These are phyloP conservation scores for Plasmodium yoelii DNA, from an alignment of 169 alveolate genomes.

Conservation along the genomic window DNA sequence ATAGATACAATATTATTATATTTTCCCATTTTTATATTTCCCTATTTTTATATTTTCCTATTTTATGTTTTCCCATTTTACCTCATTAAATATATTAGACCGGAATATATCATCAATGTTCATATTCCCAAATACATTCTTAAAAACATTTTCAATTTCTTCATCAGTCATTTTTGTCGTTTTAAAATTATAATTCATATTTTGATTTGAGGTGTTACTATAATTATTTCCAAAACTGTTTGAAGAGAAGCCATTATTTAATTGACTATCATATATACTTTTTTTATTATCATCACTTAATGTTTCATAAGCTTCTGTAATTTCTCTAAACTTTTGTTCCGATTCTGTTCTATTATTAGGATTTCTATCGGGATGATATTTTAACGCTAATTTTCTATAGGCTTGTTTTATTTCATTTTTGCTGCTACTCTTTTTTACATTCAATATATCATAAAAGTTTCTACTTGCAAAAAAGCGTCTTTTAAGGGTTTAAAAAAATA, in stretches of 20 bases:
- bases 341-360: constrained; percentile 88
- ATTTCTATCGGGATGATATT: constrained; percentile 97
- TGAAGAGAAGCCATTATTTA: constrained; percentile 59
- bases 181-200: constrained; percentile 29
- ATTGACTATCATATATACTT: constrained; percentile 90
- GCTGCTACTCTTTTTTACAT: constrained; percentile 81
- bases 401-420: constrained; percentile 94
- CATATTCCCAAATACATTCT: constrained; percentile 68
- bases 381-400: constrained; percentile 92
- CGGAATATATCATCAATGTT: constrained; percentile 54
- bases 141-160: constrained; percentile 71
- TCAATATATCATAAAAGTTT: constrained; percentile 81
- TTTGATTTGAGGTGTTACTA: neutral
- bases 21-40: neutral
- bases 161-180: constrained; percentile 70
- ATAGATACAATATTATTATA: too few species aligned
- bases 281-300: constrained; percentile 95
- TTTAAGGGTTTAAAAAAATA: neutral
- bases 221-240: constrained; percentile 6
- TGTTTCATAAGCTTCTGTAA: constrained; percentile 96
- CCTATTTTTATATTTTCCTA: too few species aligned
- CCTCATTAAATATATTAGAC: constrained; percentile 59
- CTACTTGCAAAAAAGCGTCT: constrained; percentile 14
- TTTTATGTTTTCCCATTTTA: neutral
- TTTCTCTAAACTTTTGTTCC: constrained; percentile 92